Conservation (phyloP, 805 yeast species). For the Teunomyces tritomae region DNA sequence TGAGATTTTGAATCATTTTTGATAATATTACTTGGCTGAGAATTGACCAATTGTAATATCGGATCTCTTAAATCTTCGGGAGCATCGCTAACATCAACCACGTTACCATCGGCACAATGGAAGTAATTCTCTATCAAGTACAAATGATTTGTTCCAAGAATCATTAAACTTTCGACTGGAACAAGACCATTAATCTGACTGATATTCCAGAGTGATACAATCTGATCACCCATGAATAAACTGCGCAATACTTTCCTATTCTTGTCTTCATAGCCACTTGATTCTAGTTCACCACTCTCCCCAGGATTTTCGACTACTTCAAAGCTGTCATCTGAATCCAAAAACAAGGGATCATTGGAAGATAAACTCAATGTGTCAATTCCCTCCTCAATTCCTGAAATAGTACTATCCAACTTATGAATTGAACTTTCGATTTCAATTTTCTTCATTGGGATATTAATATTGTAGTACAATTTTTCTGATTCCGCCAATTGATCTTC, state of each 20-base stretch:
- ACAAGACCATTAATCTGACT: slow-evolving; percentile 76
- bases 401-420: slow-evolving; percentile 14
- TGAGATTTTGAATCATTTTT: slow-evolving; percentile 36
- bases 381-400: slow-evolving; percentile 13
- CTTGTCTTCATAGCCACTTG: slow-evolving; percentile 51
- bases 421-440: slow-evolving; percentile 16
- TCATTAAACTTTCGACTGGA: slow-evolving; percentile 70
- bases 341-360: slow-evolving; percentile 9
- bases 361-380: slow-evolving; percentile 27
- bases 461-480: slow-evolving; percentile 41
- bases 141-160: slow-evolving; percentile 61
- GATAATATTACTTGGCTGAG: slow-evolving; percentile 34
- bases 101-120: slow-evolving; percentile 48
- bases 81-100: slow-evolving; percentile 66
- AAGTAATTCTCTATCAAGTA: slow-evolving; percentile 72
- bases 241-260: slow-evolving; percentile 73
- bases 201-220: slow-evolving; percentile 71
- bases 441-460: slow-evolving; percentile 35
- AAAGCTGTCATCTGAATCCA: slow-evolving; percentile 30
- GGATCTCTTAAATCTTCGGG: slow-evolving; percentile 63
- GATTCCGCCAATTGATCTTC: slow-evolving; percentile 48
- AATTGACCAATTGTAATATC: slow-evolving; percentile 61
- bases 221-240: slow-evolving; percentile 66
- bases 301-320: slow-evolving; percentile 45
- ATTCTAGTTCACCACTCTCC: slow-evolving; percentile 9